Conservation (phyloP, 805 yeast genomes). For the Spathaspora sp. region DNA sequence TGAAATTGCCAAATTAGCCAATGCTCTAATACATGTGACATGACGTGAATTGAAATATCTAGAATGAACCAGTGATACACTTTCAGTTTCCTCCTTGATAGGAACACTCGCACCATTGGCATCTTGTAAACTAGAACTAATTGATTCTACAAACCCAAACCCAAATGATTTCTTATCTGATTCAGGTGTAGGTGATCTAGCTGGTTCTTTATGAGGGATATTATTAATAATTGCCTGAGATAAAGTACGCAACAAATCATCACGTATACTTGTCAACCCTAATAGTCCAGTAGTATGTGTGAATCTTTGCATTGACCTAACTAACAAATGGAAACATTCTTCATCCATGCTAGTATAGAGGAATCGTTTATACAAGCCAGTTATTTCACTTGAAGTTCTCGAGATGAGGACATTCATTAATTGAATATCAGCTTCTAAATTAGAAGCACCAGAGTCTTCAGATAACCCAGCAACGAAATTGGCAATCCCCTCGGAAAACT, state of each 20-base stretch:
- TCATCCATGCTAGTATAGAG: conserved; percentile 66
- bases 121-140: conserved; percentile 38
- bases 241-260: conserved; percentile 37
- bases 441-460: neutral
- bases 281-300: conserved; percentile 81
- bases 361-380: conserved; percentile 32
- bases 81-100: neutral
- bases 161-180: neutral
- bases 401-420: conserved; percentile 32
- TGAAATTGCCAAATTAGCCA: conserved; percentile 72
- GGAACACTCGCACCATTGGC: conserved; percentile 1
- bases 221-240: conserved; percentile 20
- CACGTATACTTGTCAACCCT: conserved; percentile 53
- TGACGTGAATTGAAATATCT: conserved; percentile 58
- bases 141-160: conserved; percentile 41
- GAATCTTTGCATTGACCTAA: conserved; percentile 74
- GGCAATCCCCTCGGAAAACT: conserved; percentile 68
- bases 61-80: conserved; percentile 4
- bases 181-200: neutral
- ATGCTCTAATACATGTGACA: conserved; percentile 71
- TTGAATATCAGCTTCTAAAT: conserved; percentile 31
- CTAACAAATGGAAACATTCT: conserved; percentile 62
- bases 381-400: conserved; percentile 21
- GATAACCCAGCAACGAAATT: conserved; percentile 45
- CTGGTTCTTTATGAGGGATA: neutral